Evolutionary conservation across 2,329 filamentous ascomycete genomes (phyloP), one percentile per base, ranked within the genome.

Genomic region (Beauveria asiatica): DNA sequence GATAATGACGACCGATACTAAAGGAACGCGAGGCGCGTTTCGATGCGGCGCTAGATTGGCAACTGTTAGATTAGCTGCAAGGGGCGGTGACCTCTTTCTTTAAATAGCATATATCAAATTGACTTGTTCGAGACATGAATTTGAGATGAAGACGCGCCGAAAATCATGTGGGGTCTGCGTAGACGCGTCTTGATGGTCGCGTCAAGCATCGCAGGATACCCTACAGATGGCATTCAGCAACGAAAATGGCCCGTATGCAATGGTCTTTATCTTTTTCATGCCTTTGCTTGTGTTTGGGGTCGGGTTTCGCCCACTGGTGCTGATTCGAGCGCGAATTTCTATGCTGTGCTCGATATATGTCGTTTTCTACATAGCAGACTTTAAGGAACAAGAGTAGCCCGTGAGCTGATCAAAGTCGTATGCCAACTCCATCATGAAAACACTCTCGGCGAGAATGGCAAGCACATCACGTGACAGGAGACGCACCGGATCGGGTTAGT

Each of bases 1-100:
- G 56, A 41, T n/a, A 53, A 46, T 41, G 49, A 39, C 19, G 49
- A 39, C 25, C 57, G 57, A 23, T 59, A 59, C 27, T 59, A 17
- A 30, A 27, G 16, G 30, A 23, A 39, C 9, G 45, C 19, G 13
- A n/a, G 21, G 27, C n/a, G 10, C 27, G 11, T 37, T 39, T 39
- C n/a, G 25, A 27, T 46, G 6, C 42, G 33, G 11, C 33, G 3
- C n/a, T 16, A 56, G n/a, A 21, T 37, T 37, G 33, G 33, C 33
- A 13, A 13, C 11, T 13, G 13, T 37, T 37, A 37, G 33, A 37
- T 46, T 37, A 33, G 41, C 27, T 46, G 6, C 16, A 37, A 23
- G 25, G 42, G 53, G 25, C 10, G 7, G 25, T 46, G 27, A 23
- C 52, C 52, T 33, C 41, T 45, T 30, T 33, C 48, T 44, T 56